A percentile compares a stretch with the other conserved stretches of the same genome.
phyloP scores from a whole-genome alignment of 164 flowering plant species.

The Aristolochia fimbriata region DNA sequence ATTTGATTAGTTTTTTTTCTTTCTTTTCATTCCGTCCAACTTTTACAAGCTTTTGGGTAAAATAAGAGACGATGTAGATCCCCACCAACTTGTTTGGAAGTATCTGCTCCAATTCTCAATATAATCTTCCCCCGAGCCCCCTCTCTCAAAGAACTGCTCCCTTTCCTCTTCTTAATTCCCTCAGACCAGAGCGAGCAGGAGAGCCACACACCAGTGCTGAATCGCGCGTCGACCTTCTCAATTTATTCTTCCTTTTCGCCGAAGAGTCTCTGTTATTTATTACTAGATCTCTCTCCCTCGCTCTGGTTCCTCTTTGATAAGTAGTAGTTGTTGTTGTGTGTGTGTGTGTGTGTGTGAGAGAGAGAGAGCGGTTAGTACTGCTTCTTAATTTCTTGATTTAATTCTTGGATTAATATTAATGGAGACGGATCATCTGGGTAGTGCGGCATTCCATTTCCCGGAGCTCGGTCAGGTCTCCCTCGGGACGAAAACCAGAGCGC shows the following conservation, averaged over 20 bases:
- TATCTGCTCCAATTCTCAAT: neutral
- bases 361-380: neutral
- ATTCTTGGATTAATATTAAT: neutral
- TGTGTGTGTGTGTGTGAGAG: neutral
- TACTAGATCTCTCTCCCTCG: too few relatives aligned
- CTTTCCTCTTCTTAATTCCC: too few relatives aligned
- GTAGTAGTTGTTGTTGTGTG: too few relatives aligned
- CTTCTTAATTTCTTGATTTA: neutral
- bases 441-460: constrained; percentile 2
- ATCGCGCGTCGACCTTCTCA: too few relatives aligned
- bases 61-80: neutral
- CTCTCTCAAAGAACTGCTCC: too few relatives aligned
- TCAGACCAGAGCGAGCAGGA: too few relatives aligned
- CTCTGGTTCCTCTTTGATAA: too few relatives aligned
- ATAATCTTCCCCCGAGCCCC: too few relatives aligned
- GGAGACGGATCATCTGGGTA: constrained; percentile 5
- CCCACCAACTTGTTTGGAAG: constrained; percentile 5
- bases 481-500: neutral
- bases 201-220: too few relatives aligned
- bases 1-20: too few relatives aligned
- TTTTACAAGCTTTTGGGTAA: neutral
- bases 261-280: too few relatives aligned
- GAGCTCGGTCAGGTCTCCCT: constrained; percentile 3
- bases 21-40: neutral
- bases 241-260: too few relatives aligned